A percentile compares a stretch with the other conserved stretches of the same genome.
Conservation (phyloP, 2,329 filamentous ascomycete species). For the Alternaria metachromatica region DNA sequence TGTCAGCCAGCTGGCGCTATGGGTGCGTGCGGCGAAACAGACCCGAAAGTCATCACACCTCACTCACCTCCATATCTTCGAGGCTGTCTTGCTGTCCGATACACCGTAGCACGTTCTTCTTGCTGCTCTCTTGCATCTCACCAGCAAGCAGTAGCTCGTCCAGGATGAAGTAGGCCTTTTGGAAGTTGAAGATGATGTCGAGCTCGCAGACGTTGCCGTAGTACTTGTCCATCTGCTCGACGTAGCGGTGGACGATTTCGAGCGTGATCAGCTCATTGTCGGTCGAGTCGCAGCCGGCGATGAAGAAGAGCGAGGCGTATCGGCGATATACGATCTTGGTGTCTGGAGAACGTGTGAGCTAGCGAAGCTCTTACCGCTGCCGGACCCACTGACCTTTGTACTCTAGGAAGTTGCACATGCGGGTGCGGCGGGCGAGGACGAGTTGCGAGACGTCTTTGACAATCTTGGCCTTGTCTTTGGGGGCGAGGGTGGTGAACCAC, state of each 20-base stretch:
- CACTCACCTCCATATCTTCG: constrained; percentile 98
- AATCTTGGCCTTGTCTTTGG: constrained; percentile 99
- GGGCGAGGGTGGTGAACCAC: constrained; percentile 98
- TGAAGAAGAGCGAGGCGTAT: constrained; percentile 99
- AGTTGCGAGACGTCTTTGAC: constrained; percentile 99
- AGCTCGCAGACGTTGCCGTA: constrained; percentile 99
- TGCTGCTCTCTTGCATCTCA: constrained; percentile 98
- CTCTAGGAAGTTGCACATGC: constrained; percentile 99
- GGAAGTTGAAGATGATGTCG: constrained; percentile 99
- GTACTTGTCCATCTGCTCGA: constrained; percentile 99
- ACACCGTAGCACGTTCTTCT: constrained; percentile 96
- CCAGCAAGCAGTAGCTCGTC: constrained; percentile 95
- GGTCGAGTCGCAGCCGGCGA: constrained; percentile 93
- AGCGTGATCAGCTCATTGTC: constrained; percentile 99
- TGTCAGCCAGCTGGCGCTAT: constrained; percentile 51
- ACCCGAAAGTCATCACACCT: constrained; percentile 22
- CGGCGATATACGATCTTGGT: constrained; percentile 98
- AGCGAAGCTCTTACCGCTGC: constrained; percentile 21
- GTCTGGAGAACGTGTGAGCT: constrained; percentile 63
- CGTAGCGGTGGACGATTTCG: constrained; percentile 98
- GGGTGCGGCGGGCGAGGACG: constrained; percentile 90
- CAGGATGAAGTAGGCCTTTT: constrained; percentile 98
- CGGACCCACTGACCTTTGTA: constrained; percentile 78
- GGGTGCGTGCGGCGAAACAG: constrained; percentile 22
- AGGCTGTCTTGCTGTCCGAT: constrained; percentile 97